Base-by-base conservation (phyloP, 306 rosid genomes). In the Lathyrus tuberosus region DNA sequence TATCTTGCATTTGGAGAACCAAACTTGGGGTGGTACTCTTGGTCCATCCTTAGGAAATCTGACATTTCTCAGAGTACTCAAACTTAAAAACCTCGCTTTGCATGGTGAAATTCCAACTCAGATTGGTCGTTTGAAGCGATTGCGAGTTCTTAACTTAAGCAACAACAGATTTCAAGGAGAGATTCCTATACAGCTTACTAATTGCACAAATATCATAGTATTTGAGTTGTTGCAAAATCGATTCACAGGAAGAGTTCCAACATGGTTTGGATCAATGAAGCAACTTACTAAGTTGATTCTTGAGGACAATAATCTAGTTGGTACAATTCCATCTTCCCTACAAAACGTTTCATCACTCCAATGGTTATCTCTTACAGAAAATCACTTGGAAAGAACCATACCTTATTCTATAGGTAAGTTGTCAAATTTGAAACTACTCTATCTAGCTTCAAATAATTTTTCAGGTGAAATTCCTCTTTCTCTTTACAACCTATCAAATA, bases 11-110 rank as follows among this genome's bases (percentile, higher is more conserved):
- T 56, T 79, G 11, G 9, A 58, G 13, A 63, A 54, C 31, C 68
- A 33, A 17, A 7, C 15, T 17, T 43, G 10, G 72, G 71, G 68
- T 60, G 82, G 82, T 1, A 73, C 8, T 18, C 61, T 79, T 8
- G 62, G 57, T 16, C 72, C 79, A 20, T 7, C 62, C 2, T 68
- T 79, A 58, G 83, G 68, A 44, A 79, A 79, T 44, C 44, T 79
- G 9, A 73, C 79, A 1, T 79, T 79, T 61, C 68, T 79, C 3
- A 69, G 3, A 13, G 4, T 0, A 2, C 35, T 76, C 5, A 61
- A 12, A 6, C 67, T 79, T 53, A 8, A 56, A 3, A 31, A 30
- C 4, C 10, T 62, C 62, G 11, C 28, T 18, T 65, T 77, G 44
- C 61, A 37, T 15, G 73, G 73, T 24, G 20, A 24, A 37, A 70